Percentiles rank a stretch among this genome's conserved stretches.
These are phyloP conservation scores for Ceriops decandra DNA, from an alignment of 345 rosid genomes.

Conservation along the genomic window DNA sequence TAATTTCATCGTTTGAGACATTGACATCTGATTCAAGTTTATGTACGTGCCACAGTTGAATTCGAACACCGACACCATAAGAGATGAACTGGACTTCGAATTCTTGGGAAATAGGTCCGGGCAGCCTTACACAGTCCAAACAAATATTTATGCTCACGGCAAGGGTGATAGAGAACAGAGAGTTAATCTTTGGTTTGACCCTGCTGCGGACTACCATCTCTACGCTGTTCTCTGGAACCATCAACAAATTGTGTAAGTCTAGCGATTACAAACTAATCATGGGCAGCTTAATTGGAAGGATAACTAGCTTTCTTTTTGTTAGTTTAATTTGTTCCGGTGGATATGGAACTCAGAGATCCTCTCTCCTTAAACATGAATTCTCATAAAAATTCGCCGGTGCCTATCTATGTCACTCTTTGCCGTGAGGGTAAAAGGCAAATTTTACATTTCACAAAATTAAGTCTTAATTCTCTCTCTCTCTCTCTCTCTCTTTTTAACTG, in stretches of 20 bases:
- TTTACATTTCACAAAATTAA: too few species aligned
- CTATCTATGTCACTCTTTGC: too few species aligned
- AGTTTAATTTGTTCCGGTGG: too few species aligned
- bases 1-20: neutral
- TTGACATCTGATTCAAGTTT: neutral
- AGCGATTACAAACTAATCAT: too few species aligned
- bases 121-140: constrained; percentile 90
- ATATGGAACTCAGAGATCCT: too few species aligned
- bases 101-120: constrained; percentile 87
- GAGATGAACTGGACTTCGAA: constrained; percentile 91
- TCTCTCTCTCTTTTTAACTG: too few species aligned
- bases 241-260: constrained; percentile 61
- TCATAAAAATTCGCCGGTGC: too few species aligned
- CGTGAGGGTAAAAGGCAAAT: too few species aligned
- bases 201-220: constrained; percentile 66
- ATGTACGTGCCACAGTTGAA: constrained; percentile 48
- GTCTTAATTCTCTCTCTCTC: too few species aligned
- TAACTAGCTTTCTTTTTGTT: too few species aligned
- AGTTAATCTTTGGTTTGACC: constrained; percentile 94
- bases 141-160: constrained; percentile 83
- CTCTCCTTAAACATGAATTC: too few species aligned
- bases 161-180: constrained; percentile 91
- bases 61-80: constrained; percentile 55
- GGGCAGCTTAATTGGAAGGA: too few species aligned
- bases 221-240: constrained; percentile 78